A percentile compares a stretch with the other conserved stretches of the same genome.
These are phyloP conservation scores for Marvania coccoides DNA, from an alignment of 139 green algal genomes.

Conservation along the genomic window DNA sequence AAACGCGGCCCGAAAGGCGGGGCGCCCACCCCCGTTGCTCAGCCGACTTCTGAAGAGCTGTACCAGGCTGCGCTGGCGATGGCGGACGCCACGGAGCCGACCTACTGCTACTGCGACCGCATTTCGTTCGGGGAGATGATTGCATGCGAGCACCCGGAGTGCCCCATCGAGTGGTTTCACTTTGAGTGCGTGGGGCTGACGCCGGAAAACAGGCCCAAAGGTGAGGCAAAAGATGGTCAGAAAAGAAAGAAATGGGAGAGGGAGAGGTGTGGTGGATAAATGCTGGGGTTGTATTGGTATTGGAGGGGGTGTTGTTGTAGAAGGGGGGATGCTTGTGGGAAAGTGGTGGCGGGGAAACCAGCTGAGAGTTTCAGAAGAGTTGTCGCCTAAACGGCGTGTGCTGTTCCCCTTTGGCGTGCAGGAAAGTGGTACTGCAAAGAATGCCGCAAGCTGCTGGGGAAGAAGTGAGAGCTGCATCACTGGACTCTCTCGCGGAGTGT, in stretches of 20 bases:
- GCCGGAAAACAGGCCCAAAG: slow-evolving; percentile 32
- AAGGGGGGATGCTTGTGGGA: background rate
- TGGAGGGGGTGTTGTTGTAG: background rate
- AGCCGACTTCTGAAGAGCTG: slow-evolving; percentile 10
- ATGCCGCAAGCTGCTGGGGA: slow-evolving; percentile 24
- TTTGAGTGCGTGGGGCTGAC: slow-evolving; percentile 77
- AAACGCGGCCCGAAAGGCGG: background rate
- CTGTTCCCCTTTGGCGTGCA: background rate
- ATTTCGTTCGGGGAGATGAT: slow-evolving; percentile 76
- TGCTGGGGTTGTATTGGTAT: background rate
- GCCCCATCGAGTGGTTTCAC: slow-evolving; percentile 88
- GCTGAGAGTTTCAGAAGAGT: background rate
- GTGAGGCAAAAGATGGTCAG: slow-evolving; percentile 23
- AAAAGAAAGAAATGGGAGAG: too few relatives aligned
- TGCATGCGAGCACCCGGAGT: slow-evolving; percentile 82
- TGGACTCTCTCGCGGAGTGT: too few relatives aligned
- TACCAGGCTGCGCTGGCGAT: slow-evolving; percentile 16
- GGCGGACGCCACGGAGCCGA: slow-evolving; percentile 46
- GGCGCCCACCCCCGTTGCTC: background rate
- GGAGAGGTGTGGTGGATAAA: background rate
- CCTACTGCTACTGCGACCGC: slow-evolving; percentile 78
- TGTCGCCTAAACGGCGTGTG: background rate
- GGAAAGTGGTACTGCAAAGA: slow-evolving; percentile 57
- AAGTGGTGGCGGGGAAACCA: too few relatives aligned
- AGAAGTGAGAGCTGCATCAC: too few relatives aligned